phyloP scores from a whole-genome alignment of 805 yeast species.

The Nakazawaea populi region DNA sequence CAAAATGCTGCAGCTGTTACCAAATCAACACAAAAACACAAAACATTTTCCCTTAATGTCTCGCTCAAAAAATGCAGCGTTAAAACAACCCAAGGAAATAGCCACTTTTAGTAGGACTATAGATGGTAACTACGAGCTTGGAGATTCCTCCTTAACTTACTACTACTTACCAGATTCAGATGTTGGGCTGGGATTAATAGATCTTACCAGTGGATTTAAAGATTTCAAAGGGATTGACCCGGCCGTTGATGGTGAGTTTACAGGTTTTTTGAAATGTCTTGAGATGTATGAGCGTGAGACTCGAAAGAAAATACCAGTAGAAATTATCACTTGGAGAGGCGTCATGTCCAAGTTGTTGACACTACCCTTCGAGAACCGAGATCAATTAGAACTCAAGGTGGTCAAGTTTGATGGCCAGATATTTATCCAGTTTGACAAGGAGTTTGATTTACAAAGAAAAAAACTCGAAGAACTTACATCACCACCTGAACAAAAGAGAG shows the following conservation, averaged over 20 bases:
- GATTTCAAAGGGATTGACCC: constrained; percentile 54
- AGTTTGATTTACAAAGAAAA: constrained; percentile 32
- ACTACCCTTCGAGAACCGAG: constrained; percentile 45
- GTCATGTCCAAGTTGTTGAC: constrained; percentile 68
- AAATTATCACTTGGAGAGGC: constrained; percentile 83
- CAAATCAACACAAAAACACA: constrained; percentile 1
- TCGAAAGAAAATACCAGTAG: constrained; percentile 43
- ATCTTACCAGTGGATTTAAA: constrained; percentile 59
- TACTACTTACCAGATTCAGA: constrained; percentile 76
- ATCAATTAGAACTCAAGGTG: constrained; percentile 50
- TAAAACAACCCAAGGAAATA: constrained; percentile 84
- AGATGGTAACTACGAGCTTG: constrained; percentile 47
- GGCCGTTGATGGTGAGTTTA: constrained; percentile 50
- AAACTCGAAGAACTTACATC: constrained; percentile 22
- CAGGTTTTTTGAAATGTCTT: constrained; percentile 52
- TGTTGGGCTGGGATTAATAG: constrained; percentile 50
- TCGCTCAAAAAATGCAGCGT: constrained; percentile 57
- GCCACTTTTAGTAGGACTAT: constrained; percentile 56
- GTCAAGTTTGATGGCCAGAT: constrained; percentile 71
- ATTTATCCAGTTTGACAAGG: constrained; percentile 44
- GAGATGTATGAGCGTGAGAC: constrained; percentile 45
- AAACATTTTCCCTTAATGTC: constrained; percentile 32
- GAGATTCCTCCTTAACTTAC: constrained; percentile 55
- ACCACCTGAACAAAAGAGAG: constrained; percentile 28
- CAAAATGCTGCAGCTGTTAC: not conserved